Evolutionary conservation across 2,329 filamentous ascomycete genomes (phyloP).

Genomic region (Didymella exigua): DNA sequence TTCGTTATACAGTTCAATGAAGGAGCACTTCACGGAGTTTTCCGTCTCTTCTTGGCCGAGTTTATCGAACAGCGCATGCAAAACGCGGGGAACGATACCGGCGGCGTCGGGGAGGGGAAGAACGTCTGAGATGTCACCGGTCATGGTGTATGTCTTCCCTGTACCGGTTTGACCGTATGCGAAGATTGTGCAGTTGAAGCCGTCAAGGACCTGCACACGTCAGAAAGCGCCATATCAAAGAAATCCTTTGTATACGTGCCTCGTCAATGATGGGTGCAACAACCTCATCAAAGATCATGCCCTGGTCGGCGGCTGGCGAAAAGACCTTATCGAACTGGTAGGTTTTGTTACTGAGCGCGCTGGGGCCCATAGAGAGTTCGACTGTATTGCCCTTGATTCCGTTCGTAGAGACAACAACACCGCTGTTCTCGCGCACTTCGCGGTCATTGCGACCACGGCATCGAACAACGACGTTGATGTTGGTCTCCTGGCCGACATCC

Average conservation of each 20-base stretch:
- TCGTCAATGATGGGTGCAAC: constrained; percentile 92
- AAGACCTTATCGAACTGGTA: constrained; percentile 98
- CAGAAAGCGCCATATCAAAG: background rate
- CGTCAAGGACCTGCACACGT: constrained; percentile 75
- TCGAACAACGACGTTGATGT: constrained; percentile 96
- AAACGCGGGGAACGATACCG: constrained; percentile 90
- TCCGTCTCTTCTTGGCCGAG: constrained; percentile 79
- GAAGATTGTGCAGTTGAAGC: constrained; percentile 98
- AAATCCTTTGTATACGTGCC: constrained; percentile 57
- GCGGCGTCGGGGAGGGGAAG: constrained; percentile 89
- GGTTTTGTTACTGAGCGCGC: constrained; percentile 90
- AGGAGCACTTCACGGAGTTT: constrained; percentile 93
- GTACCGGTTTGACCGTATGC: constrained; percentile 98
- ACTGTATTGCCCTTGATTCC: constrained; percentile 85
- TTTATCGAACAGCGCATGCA: constrained; percentile 85
- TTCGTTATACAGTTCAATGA: constrained; percentile 98
- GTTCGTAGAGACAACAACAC: constrained; percentile 85
- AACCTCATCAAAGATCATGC: constrained; percentile 93
- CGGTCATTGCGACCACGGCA: constrained; percentile 92
- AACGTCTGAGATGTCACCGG: constrained; percentile 92
- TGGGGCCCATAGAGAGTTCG: constrained; percentile 89
- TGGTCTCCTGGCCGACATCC: constrained; percentile 78
- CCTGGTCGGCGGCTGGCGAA: constrained; percentile 90
- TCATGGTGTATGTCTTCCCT: constrained; percentile 99
- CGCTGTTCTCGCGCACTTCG: constrained; percentile 92